These are phyloP conservation scores for Bretschneidera sinensis DNA, from an alignment of 345 rosid genomes.

Conservation along the genomic window DNA sequence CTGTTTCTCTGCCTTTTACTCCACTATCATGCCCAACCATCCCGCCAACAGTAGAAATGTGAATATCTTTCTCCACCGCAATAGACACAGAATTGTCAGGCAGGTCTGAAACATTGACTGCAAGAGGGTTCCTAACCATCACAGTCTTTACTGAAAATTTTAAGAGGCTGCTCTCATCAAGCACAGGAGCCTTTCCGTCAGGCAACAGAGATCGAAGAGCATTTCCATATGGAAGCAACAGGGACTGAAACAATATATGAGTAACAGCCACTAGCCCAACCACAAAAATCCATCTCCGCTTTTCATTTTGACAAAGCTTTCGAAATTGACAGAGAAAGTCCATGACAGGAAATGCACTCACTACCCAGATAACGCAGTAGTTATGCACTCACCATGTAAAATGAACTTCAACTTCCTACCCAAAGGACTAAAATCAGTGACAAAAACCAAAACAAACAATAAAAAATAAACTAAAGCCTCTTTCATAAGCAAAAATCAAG, in stretches of 20 bases:
- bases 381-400: background rate
- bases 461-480: too few species aligned
- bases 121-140: slow-evolving; percentile 53
- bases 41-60: slow-evolving; percentile 13
- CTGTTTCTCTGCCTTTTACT: slow-evolving; percentile 5
- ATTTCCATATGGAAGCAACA: slow-evolving; percentile 61
- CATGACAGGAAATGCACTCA: slow-evolving; percentile 29
- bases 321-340: slow-evolving; percentile 30
- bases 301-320: slow-evolving; percentile 34
- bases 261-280: slow-evolving; percentile 48
- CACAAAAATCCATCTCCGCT: slow-evolving; percentile 49
- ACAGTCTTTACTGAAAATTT: slow-evolving; percentile 35
- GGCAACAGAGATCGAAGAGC: slow-evolving; percentile 60
- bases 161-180: slow-evolving; percentile 18
- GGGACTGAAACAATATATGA: slow-evolving; percentile 56
- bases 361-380: slow-evolving; percentile 10
- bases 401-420: too few species aligned
- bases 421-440: background rate
- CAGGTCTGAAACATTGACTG: slow-evolving; percentile 41
- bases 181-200: slow-evolving; percentile 4
- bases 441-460: too few species aligned
- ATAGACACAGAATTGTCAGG: slow-evolving; percentile 16
- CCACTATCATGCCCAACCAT: slow-evolving; percentile 17
- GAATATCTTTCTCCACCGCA: slow-evolving; percentile 24
- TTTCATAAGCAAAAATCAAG: too few species aligned